phyloP scores from a whole-genome alignment of 2,329 filamentous ascomycete genomes.

The Microascus cirrosus region DNA sequence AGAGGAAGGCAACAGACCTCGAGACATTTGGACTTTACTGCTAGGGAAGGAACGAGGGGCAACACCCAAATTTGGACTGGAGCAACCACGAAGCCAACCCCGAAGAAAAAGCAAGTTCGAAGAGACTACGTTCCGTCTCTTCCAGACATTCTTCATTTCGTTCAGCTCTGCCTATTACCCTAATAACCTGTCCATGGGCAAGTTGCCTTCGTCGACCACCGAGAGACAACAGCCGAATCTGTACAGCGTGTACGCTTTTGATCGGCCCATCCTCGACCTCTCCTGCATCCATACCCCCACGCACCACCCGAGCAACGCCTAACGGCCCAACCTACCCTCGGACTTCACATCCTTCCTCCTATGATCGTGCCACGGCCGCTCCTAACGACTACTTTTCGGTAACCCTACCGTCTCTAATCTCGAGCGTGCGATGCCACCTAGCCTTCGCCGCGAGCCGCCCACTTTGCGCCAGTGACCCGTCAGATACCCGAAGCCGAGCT shows the following conservation, averaged over 20 bases:
- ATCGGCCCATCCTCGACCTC: background rate
- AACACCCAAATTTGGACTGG: background rate
- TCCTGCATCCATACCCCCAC: background rate
- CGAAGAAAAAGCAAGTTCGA: background rate
- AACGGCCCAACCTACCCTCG: background rate
- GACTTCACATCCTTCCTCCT: background rate
- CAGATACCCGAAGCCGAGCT: background rate
- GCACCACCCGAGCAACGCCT: background rate
- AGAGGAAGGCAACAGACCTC: background rate
- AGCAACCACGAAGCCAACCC: background rate
- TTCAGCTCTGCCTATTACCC: background rate
- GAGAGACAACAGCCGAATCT: background rate
- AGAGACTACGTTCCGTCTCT: background rate
- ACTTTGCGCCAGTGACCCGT: background rate
- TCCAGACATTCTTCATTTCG: background rate
- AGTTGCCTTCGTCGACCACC: background rate
- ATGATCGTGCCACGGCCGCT: background rate
- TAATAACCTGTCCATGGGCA: background rate
- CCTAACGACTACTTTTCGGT: background rate
- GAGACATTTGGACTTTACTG: background rate
- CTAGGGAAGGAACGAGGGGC: background rate
- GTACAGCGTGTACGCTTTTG: background rate
- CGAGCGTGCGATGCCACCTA: slow-evolving; percentile 2
- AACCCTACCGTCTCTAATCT: background rate
- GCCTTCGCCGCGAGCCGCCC: background rate